These are phyloP conservation scores for Kodamaea jinghongensis DNA, from an alignment of 805 yeast species.

Conservation along the genomic window DNA sequence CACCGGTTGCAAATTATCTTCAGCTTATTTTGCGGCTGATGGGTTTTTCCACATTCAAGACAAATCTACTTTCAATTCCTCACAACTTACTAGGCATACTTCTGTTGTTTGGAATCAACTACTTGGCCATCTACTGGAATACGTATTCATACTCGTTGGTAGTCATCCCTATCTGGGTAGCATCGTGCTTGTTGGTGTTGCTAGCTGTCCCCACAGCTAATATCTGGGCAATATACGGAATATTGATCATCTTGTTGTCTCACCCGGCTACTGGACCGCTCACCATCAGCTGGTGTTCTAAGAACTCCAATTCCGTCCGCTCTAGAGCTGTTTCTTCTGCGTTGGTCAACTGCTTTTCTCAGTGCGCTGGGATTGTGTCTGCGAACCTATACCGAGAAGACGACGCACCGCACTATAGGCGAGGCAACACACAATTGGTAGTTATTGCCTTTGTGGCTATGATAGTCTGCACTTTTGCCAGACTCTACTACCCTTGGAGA, in stretches of 20 bases:
- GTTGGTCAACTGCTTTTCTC: slow-evolving; percentile 61
- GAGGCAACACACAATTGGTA: slow-evolving; percentile 51
- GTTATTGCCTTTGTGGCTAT: slow-evolving; percentile 33
- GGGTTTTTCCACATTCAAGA: slow-evolving; percentile 52
- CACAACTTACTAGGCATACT: slow-evolving; percentile 30
- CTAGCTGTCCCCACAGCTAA: slow-evolving; percentile 43
- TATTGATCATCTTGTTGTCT: slow-evolving; percentile 38
- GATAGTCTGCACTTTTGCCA: slow-evolving; percentile 25
- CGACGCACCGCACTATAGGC: slow-evolving; percentile 58
- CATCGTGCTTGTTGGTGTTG: slow-evolving; percentile 31
- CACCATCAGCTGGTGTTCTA: slow-evolving; percentile 58
- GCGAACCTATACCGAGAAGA: slow-evolving; percentile 54
- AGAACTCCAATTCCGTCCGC: slow-evolving; percentile 61
- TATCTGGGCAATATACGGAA: slow-evolving; percentile 42
- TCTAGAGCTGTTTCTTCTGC: slow-evolving; percentile 65
- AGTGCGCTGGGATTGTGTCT: slow-evolving; percentile 52
- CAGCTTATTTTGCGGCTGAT: slow-evolving; percentile 19
- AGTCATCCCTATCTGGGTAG: slow-evolving; percentile 24
- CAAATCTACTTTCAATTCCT: slow-evolving; percentile 55
- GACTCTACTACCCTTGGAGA: slow-evolving; percentile 38
- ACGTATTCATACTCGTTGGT: slow-evolving; percentile 22
- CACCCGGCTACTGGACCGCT: slow-evolving; percentile 54
- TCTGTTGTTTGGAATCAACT: slow-evolving; percentile 17
- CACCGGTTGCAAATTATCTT: slow-evolving; percentile 12
- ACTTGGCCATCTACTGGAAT: slow-evolving; percentile 21